A percentile compares a stretch with the other conserved stretches of the same genome.
Conservation (phyloP, 2,329 filamentous ascomycete genomes). For the Trichoderma citrinoviride region DNA sequence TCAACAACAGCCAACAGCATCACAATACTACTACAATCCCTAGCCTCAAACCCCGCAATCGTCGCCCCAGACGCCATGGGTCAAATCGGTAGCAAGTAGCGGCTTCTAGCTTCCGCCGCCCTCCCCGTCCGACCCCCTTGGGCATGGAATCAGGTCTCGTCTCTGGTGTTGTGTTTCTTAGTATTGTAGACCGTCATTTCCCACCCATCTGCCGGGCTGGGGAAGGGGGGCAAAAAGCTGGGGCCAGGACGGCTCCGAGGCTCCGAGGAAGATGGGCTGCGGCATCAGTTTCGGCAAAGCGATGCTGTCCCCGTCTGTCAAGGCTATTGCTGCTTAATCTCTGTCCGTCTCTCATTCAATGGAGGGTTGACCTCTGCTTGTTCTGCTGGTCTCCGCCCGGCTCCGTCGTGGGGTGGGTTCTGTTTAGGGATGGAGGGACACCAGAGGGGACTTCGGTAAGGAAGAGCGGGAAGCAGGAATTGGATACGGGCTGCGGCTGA, state of each 20-base stretch:
- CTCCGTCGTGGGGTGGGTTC: background rate
- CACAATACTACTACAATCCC: too few species aligned
- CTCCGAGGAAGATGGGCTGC: background rate
- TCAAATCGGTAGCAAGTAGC: constrained; percentile 11
- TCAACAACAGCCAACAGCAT: background rate
- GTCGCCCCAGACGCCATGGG: constrained; percentile 9
- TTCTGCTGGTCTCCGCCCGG: background rate
- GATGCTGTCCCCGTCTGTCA: too few species aligned
- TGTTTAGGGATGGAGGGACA: background rate
- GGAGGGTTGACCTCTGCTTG: too few species aligned
- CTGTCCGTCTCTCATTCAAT: too few species aligned
- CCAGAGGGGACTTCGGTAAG: constrained; percentile 4
- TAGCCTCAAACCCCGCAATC: constrained; percentile 14
- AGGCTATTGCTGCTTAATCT: too few species aligned
- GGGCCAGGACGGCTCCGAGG: constrained; percentile 1
- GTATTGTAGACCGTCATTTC: too few species aligned
- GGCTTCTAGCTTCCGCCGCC: background rate
- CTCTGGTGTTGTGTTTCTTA: background rate
- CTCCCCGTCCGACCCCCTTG: too few species aligned
- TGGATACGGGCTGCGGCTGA: background rate
- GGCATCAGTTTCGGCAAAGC: constrained; percentile 14
- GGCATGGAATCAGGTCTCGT: background rate
- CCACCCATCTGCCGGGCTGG: background rate
- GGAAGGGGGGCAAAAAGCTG: background rate
- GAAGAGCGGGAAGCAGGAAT: background rate